These are phyloP conservation scores for Cladosporium sp. DNA, from an alignment of 2,329 filamentous ascomycete genomes.

Conservation along the genomic window DNA sequence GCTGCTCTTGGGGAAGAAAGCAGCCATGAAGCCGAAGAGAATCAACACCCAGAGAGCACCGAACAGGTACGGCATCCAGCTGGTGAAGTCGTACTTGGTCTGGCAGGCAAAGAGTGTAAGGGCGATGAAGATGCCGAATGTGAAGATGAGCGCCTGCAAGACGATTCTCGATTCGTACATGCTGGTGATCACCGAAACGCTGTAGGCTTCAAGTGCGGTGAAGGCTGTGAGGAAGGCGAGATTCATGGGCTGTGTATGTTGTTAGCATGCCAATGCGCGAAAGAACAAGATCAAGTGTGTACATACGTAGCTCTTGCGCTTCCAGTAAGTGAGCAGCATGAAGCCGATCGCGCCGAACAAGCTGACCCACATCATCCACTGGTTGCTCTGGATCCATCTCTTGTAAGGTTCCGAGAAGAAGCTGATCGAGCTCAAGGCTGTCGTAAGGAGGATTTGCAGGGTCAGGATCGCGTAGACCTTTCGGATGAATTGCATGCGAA, in stretches of 20 bases:
- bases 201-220: slow-evolving; percentile 89
- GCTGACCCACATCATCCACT: slow-evolving; percentile 83
- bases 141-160: slow-evolving; percentile 85
- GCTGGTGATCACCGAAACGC: slow-evolving; percentile 86
- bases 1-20: slow-evolving; percentile 82
- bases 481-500: slow-evolving; percentile 71
- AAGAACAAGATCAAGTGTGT: background rate
- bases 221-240: slow-evolving; percentile 88
- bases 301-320: slow-evolving; percentile 67
- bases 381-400: slow-evolving; percentile 80
- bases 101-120: slow-evolving; percentile 87
- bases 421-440: slow-evolving; percentile 74
- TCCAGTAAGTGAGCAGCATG: slow-evolving; percentile 89
- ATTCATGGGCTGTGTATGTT: slow-evolving; percentile 74
- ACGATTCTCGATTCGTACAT: slow-evolving; percentile 84
- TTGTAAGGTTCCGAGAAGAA: slow-evolving; percentile 83
- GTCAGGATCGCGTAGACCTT: slow-evolving; percentile 99
- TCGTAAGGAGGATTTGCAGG: slow-evolving; percentile 86
- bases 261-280: background rate
- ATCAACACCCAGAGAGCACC: slow-evolving; percentile 86
- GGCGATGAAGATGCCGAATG: slow-evolving; percentile 65
- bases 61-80: slow-evolving; percentile 94
- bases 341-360: slow-evolving; percentile 81
- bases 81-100: slow-evolving; percentile 96
- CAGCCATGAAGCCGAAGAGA: slow-evolving; percentile 88